phyloP scores from a whole-genome alignment of 257 asterid genomes.

The Agastache rugosa region DNA sequence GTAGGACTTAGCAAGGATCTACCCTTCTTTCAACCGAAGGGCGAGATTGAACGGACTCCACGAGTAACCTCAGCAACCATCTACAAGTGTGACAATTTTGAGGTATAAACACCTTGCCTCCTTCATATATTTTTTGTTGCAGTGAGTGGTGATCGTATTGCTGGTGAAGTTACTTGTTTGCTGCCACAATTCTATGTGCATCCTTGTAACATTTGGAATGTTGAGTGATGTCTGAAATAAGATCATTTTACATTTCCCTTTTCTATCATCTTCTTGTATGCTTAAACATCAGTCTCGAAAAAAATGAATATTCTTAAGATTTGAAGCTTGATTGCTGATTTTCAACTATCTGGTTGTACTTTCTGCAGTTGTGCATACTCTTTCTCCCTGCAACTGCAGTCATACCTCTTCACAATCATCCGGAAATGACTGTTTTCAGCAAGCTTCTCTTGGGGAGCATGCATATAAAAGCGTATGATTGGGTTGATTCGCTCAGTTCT shows the following conservation, averaged over 20 bases:
- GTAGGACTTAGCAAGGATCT: constrained; percentile 67
- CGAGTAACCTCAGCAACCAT: constrained; percentile 73
- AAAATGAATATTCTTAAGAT: background rate
- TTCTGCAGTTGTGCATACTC: constrained; percentile 74
- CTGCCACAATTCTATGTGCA: background rate
- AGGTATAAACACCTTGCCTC: constrained; percentile 52
- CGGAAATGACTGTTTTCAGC: constrained; percentile 89
- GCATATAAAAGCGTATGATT: constrained; percentile 88
- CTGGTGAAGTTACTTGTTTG: background rate
- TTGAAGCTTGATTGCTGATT: constrained; percentile 13
- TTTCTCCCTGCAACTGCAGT: constrained; percentile 68
- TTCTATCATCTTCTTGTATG: background rate
- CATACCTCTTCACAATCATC: constrained; percentile 96
- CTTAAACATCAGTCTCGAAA: background rate
- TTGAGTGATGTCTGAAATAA: background rate
- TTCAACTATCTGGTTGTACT: background rate
- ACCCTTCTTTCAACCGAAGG: constrained; percentile 63
- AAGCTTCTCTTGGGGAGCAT: constrained; percentile 79
- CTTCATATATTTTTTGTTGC: background rate
- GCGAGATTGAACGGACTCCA: constrained; percentile 49
- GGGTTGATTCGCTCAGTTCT: constrained; percentile 48
- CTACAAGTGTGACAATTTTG: constrained; percentile 58
- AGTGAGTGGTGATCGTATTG: background rate
- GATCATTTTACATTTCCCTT: background rate
- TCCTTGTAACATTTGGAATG: background rate